Base-by-base conservation (phyloP, 1,139 yeast genomes). In the Pichia sp. region DNA sequence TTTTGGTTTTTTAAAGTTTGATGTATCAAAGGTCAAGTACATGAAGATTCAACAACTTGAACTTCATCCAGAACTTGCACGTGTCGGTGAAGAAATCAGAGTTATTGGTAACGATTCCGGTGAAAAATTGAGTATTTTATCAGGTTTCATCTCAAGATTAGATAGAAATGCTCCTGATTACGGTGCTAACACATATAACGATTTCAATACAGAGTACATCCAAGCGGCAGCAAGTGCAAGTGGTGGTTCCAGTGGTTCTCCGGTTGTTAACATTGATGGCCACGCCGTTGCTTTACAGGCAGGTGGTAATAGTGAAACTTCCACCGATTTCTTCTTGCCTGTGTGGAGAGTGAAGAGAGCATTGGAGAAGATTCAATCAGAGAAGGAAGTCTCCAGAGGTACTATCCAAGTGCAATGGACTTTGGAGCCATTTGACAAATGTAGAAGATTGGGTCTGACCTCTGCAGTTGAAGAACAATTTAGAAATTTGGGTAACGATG, bases 91-190 rank as follows among this genome's bases (percentile, higher is more conserved):
- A 27, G 96, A 88, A 56, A 87, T 88, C 50, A 71, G 96, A 55
- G 96, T 88, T 24, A 88, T 87, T 30, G 96, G 96, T 66, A 88
- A 88, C 59, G 96, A 88, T 63, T 94, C 95, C 6, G 96, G 96
- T 53, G 96, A 88, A 58, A 87, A 87, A 59, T 66, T 88, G 38
- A 81, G 94, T 32, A 88, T 88, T 52, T 64, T 87, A 46, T 76
- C 94, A 3, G 96, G 96, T 23, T 85, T 87, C 57, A 87, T 88
- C 36, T 80, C 94, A 32, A 74, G 96, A 59, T 62, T 87, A 42
- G 96, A 88, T 60, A 76, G 96, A 66, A 86, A 87, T 56, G 94
- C 96, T 4, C 97, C 97, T 3, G 94, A 84, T 46, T 88, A 88
- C 56, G 96, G 96, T 29, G 77, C 77, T 15, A 65, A 83, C 50